Evolutionary conservation across 345 rosid species (phyloP), one percentile per base, ranked within the genome.

Genomic region (Eucalyptus camaldulensis): DNA sequence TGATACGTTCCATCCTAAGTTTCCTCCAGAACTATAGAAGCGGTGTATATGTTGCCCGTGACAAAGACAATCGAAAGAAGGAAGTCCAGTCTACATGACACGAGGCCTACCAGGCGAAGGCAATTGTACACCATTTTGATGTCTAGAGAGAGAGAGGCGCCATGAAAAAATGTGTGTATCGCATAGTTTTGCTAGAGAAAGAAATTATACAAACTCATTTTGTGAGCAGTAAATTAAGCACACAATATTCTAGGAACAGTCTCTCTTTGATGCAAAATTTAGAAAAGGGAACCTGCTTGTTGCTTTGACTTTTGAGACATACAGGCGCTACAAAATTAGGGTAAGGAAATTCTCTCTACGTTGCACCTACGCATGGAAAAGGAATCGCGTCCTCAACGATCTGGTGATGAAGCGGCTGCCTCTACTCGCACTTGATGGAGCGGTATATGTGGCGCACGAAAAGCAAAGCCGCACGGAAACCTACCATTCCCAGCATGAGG

Each of bases 401-500:
- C 83, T 40, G 47, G 15, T 37, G 83, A 40, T 37, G 83, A 44
- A 10, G 14, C 27, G 8, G 47, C 47, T 76, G 83, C 83, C 93
- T 92, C 93, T 92, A 94, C 91, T 94, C 95, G 85, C 95, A 94
- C 93, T 92, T 94, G 88, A 92, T 94, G 60, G 95, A 94, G 50
- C 90, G 85, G 87, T 94, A 94, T 80, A 94, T 94, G 90, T 92
- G 94, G 54, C 95, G 93, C 69, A 94, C 94, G 85, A 92, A 92
- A 40, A 92, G 89, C 90, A 94, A 88, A 33, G 95, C 90, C 5
- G 95, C 94, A 14, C 92, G 92, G 93, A 94, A 94, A 13, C 95
- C 95, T 3, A 92, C 90, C 10, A 92, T 92, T n/a, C 95, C 94
- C 37, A 93, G 94, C 95, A 93, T 92, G 49, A 93, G 93, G 90